These are phyloP conservation scores for Colletotrichum euphorbiae DNA, from an alignment of 2,329 filamentous ascomycete species.

Conservation along the genomic window DNA sequence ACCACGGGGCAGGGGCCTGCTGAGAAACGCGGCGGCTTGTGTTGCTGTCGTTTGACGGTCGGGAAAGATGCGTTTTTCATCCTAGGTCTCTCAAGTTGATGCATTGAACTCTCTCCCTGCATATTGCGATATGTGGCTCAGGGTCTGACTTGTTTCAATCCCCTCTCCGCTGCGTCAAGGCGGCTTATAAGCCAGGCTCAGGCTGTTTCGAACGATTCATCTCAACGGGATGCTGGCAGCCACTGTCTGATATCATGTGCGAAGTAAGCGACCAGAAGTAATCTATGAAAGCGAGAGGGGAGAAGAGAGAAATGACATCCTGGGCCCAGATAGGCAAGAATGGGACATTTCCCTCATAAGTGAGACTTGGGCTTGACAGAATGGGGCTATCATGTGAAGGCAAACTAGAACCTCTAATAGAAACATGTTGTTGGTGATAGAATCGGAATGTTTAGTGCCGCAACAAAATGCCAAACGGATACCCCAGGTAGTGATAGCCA, in stretches of 20 bases:
- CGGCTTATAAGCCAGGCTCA: not conserved
- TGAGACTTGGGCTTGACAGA: no score
- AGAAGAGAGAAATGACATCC: not conserved
- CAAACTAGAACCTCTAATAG: not conserved
- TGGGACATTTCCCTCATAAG: not conserved
- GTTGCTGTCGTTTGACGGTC: not conserved
- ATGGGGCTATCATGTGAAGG: not conserved
- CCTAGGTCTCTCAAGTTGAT: constrained; percentile 24
- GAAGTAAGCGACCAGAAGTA: not conserved
- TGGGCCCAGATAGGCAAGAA: not conserved
- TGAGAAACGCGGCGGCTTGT: constrained; percentile 2
- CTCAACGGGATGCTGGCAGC: not conserved
- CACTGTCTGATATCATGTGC: constrained; percentile 26
- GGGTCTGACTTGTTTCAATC: constrained; percentile 30
- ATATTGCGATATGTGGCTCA: constrained; percentile 18
- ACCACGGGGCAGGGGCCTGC: not conserved
- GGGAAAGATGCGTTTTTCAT: not conserved
- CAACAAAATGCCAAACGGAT: not conserved
- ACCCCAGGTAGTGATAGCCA: not conserved
- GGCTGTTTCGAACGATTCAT: not conserved
- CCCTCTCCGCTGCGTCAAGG: constrained; percentile 9
- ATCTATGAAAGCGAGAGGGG: not conserved
- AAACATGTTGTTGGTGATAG: not conserved
- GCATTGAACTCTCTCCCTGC: constrained; percentile 26
- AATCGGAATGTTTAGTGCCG: not conserved